Evolutionary conservation across 306 rosid species (phyloP).

Genomic region (Quercus wislizeni): DNA sequence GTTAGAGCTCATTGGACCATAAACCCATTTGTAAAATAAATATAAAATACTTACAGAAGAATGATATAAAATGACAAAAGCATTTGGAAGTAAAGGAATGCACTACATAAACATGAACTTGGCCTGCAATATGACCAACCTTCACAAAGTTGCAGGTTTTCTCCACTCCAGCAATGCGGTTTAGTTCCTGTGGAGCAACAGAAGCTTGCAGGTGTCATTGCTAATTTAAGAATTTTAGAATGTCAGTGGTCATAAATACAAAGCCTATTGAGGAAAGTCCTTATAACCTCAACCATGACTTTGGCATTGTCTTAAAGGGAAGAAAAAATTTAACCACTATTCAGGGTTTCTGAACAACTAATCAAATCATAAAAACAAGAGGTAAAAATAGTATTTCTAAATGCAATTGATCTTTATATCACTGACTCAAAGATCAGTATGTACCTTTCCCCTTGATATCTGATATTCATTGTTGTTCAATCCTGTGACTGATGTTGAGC

Average conservation of each 20-base stretch:
- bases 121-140: slow-evolving; percentile 46
- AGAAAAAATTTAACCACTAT: not conserved
- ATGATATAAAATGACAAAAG: slow-evolving; percentile 1
- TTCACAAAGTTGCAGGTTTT: slow-evolving; percentile 72
- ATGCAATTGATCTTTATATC: slow-evolving; percentile 4
- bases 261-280: not conserved
- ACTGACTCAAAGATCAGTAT: not conserved
- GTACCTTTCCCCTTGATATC: slow-evolving; percentile 85
- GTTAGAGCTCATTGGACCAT: not conserved
- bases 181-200: slow-evolving; percentile 55
- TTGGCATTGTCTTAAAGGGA: not conserved
- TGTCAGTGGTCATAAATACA: not conserved
- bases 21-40: not conserved
- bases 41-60: not conserved
- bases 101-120: slow-evolving; percentile 8
- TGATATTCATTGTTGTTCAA: slow-evolving; percentile 98
- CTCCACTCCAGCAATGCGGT: slow-evolving; percentile 59
- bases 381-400: slow-evolving; percentile 3
- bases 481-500: slow-evolving; percentile 73
- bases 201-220: slow-evolving; percentile 12
- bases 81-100: slow-evolving; percentile 5
- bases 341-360: slow-evolving; percentile 8
- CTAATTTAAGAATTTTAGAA: not conserved
- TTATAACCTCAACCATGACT: slow-evolving; percentile 1
- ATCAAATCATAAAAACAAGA: not conserved